Evolutionary conservation across 2,329 filamentous ascomycete species (phyloP), one percentile per base, ranked within the genome.

Genomic region (Claviceps lovelessii): DNA sequence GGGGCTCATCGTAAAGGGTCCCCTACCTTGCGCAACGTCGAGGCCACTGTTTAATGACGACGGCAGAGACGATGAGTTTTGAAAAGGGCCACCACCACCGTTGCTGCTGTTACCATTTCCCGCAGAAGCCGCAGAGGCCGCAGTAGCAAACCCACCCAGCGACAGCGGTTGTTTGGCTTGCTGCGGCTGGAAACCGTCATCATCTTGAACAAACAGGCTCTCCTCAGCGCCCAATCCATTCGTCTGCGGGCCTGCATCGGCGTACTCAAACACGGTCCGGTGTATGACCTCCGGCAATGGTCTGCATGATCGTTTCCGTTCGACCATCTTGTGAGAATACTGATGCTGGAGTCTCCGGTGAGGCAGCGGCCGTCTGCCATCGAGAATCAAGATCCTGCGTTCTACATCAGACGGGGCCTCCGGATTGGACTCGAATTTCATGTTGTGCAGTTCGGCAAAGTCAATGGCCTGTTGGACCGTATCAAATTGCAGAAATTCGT

Each of bases 401-500:
- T 67, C 60, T 57, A 67, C 55, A 59, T 75, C 59, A 60, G 68
- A 57, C 47, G 70, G 67, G 9, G 64, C 56, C 3, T 68, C 62
- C 8, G 65, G 63, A 33, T 67, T 66, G 37, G 65, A 58, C 1
- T 73, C 68, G 53, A 84, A 82, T 28, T 73, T 68, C 35, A 84
- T 69, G 9, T 73, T 73, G 55, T 83, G 78, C n/a, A 75, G 67
- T 60, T 79, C 75, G 0, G 80, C 81, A 65, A 88, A 84, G 1
- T 76, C 73, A 17, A 85, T 73, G 9, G 86, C 84, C 56, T 89
- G 81, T 37, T 78, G 68, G 55, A 84, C 76, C 0, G 78, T 80
- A 58, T 88, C 86, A 59, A 88, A 90, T 17, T 75, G 73, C n/a
- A 85, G 70, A 57, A 79, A 77, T 9, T 67, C 68, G 61, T 83